Percentiles rank a stretch among this genome's conserved stretches.
Conservation (phyloP, 164 flowering plant species). For the Cinnamomum micranthum region DNA sequence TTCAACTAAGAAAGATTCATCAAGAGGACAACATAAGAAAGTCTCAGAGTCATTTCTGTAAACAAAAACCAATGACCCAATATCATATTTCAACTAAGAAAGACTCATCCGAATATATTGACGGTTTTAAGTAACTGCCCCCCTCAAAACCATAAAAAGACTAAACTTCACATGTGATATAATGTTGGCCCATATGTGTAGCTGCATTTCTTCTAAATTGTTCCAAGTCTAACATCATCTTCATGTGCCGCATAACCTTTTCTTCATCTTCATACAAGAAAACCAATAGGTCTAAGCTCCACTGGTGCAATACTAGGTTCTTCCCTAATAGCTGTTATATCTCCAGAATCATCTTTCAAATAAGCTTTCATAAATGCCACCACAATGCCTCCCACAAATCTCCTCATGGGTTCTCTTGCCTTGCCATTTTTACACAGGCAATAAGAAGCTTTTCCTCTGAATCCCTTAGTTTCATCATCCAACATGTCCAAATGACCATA, state of each 20-base stretch:
- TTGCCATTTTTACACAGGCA: conserved; percentile 82
- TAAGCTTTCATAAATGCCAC: conserved; percentile 70
- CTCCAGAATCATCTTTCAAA: conserved; percentile 41
- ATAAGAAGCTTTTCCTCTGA: conserved; percentile 54
- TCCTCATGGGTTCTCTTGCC: conserved; percentile 86
- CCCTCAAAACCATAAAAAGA: not conserved
- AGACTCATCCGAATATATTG: too few species aligned
- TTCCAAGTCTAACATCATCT: not conserved
- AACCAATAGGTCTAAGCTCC: conserved; percentile 36
- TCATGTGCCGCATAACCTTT: not conserved
- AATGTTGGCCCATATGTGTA: not conserved
- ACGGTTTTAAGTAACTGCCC: not conserved
- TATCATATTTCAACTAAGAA: too few species aligned
- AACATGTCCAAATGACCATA: conserved; percentile 85
- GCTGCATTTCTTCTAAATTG: not conserved
- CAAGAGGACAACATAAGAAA: too few species aligned
- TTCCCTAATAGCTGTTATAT: conserved; percentile 30
- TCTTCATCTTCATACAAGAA: conserved; percentile 2
- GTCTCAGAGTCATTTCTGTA: too few species aligned
- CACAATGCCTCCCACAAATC: conserved; percentile 62
- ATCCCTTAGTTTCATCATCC: conserved; percentile 75
- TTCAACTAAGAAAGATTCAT: too few species aligned
- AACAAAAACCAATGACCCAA: too few species aligned
- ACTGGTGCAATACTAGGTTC: conserved; percentile 34
- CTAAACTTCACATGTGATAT: not conserved